phyloP scores from a whole-genome alignment of 192 early-diverging fungal species.

The Geranomyces michiganensis region DNA sequence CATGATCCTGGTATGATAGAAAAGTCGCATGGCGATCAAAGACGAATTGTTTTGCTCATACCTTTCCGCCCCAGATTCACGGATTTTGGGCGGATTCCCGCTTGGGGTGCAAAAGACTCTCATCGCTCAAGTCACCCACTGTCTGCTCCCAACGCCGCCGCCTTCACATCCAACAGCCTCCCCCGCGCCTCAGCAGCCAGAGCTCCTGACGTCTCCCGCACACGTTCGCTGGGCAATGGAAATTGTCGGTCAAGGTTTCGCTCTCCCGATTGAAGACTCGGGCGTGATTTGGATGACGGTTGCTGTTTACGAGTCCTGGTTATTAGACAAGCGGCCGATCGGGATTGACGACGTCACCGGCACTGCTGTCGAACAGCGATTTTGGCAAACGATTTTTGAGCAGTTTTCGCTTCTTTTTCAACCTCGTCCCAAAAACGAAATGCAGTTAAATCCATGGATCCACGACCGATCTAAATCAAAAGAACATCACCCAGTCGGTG shows the following conservation, averaged over 20 bases:
- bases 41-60: conserved; percentile 6
- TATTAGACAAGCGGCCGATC: conserved; percentile 67
- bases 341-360: conserved; percentile 54
- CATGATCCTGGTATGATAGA: conserved; percentile 65
- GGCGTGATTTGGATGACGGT: conserved; percentile 66
- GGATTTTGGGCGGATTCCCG: conserved; percentile 71
- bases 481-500: not conserved
- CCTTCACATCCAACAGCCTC: conserved; percentile 33
- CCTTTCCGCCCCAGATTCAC: conserved; percentile 57
- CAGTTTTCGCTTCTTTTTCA: conserved; percentile 76
- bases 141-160: conserved; percentile 40
- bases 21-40: not conserved
- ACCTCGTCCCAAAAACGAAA: conserved; percentile 42
- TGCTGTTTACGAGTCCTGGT: conserved; percentile 76
- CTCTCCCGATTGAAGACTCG: conserved; percentile 76
- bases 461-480: conserved; percentile 16
- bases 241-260: conserved; percentile 81
- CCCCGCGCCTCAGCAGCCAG: conserved; percentile 50
- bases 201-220: conserved; percentile 66
- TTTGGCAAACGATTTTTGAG: conserved; percentile 77
- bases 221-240: conserved; percentile 88
- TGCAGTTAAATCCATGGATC: conserved; percentile 11
- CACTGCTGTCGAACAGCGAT: conserved; percentile 63
- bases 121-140: conserved; percentile 70
- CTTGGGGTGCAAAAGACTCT: conserved; percentile 63